Evolutionary conservation across 495 filamentous ascomycete species (phyloP).

Genomic region (Endocarpon pusillum): DNA sequence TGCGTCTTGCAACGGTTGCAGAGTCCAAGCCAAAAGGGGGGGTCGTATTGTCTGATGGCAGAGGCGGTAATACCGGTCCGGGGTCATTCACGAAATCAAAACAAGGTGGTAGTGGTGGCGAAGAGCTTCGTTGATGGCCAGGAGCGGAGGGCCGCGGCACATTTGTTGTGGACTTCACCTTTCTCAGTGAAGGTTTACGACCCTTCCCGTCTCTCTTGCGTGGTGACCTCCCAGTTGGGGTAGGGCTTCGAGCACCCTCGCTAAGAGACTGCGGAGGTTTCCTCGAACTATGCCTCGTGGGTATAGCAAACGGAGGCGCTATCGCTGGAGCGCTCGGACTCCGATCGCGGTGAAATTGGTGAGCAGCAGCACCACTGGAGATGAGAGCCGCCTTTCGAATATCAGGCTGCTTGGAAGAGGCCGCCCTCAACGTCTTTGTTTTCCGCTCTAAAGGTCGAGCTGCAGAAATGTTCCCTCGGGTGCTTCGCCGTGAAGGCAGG

Average conservation of each 20-base stretch:
- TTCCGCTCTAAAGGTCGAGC: conserved; percentile 8
- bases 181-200: conserved; percentile 35
- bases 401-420: conserved; percentile 28
- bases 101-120: conserved; percentile 46
- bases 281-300: conserved; percentile 72
- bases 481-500: conserved; percentile 2
- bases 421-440: conserved; percentile 10
- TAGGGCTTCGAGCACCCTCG: conserved; percentile 67
- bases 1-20: too few relatives aligned
- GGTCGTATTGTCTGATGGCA: conserved; percentile 59
- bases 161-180: conserved; percentile 63
- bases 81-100: conserved; percentile 54
- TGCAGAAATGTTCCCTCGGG: conserved; percentile 4
- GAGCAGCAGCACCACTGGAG: conserved; percentile 55
- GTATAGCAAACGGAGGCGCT: conserved; percentile 75
- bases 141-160: conserved; percentile 35
- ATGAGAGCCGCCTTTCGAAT: conserved; percentile 55
- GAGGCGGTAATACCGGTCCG: conserved; percentile 46
- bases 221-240: conserved; percentile 19
- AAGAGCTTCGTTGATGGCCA: too few relatives aligned
- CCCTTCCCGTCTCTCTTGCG: neutral
- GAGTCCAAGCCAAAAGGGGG: too few relatives aligned
- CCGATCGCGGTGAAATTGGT: conserved; percentile 43
- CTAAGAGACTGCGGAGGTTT: conserved; percentile 52
- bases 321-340: conserved; percentile 60